A percentile compares a stretch with the other conserved stretches of the same genome.
phyloP scores from a whole-genome alignment of 73 alveolate species.

The Urostyla sp. region DNA sequence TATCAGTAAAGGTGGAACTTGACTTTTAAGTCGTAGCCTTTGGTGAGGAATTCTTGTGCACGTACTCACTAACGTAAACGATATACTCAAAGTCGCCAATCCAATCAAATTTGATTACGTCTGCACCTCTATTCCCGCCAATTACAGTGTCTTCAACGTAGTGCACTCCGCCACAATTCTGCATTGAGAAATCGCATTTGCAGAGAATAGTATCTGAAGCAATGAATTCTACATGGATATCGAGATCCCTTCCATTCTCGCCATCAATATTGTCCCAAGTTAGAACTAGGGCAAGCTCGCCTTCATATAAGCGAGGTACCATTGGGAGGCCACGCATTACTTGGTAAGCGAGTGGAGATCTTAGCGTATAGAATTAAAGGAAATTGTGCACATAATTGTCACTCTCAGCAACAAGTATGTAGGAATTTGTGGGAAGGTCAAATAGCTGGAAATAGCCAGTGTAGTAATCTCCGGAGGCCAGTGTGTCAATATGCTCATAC shows the following conservation, averaged over 20 bases:
- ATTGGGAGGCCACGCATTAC: constrained; percentile 20
- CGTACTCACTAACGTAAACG: constrained; percentile 42
- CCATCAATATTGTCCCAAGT: too few species aligned
- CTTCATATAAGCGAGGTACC: constrained; percentile 25
- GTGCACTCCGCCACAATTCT: constrained; percentile 55
- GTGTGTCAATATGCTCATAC: constrained; percentile 4
- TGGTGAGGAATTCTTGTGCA: neutral
- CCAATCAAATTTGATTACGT: constrained; percentile 26
- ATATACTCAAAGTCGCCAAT: constrained; percentile 48
- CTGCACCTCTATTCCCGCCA: constrained; percentile 57
- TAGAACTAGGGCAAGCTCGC: constrained; percentile 44
- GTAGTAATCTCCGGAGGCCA: constrained; percentile 32
- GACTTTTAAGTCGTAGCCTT: neutral
- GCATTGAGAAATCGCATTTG: constrained; percentile 21
- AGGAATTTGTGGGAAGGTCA: constrained; percentile 15
- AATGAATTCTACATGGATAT: constrained; percentile 46
- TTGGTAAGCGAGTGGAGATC: constrained; percentile 26
- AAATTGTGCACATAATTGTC: neutral
- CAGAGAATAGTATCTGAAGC: constrained; percentile 27
- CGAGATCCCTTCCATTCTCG: constrained; percentile 34
- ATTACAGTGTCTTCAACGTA: neutral
- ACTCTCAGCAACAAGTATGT: constrained; percentile 32
- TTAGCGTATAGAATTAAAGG: constrained; percentile 28
- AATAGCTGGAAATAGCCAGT: constrained; percentile 30
- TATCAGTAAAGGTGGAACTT: constrained; percentile 19